Evolutionary conservation across 73 alveolate species (phyloP), one percentile per base, ranked within the genome.

Genomic region (Blepharisma japonicum): DNA sequence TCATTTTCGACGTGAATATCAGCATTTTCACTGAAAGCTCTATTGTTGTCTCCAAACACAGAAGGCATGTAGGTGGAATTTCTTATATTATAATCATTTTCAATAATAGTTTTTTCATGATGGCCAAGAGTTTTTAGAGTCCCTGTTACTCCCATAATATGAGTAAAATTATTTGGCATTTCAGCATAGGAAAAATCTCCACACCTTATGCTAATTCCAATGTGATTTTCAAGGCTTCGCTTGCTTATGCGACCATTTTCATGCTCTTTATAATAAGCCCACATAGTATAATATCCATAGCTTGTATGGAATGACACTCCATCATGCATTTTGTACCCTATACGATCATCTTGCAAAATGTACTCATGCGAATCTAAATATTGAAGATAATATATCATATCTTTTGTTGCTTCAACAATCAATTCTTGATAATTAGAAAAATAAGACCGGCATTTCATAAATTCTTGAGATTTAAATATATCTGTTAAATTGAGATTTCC

Each of bases 121-220:
- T 72, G 51, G 11, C 80, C 71, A 70, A 85, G 32, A 7, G 82
- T 77, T 38, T 81, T 67, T 6, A 85, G 42, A 7, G 92, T 85
- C 0, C 92, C 92, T 4, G 86, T 71, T 14, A 85, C 92, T 9
- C 92, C 92, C 46, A 85, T 23, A 23, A 85, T 72, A 67, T 66
- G 67, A 6, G 71, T 20, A 68, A 74, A 72, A 23, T 38, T 7
- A 25, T 6, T 23, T 23, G 85, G 85, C 25, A 81, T 56, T 45
- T 82, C 68, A 11, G 92, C 81, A 49, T 77, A 82, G 49, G 89
- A 77, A 38, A 78, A 82, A 23, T 56, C 27, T 6, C 82, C 89
- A 55, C 89, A 82, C 11, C 74, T 55, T 3, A 82, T 39, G n/a
- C 70, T 55, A 27, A 82, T 23, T 18, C 55, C 42, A 23, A 55